Conservation (phyloP, 2,329 filamentous ascomycete species). For the Mycocentrospora acerina region DNA sequence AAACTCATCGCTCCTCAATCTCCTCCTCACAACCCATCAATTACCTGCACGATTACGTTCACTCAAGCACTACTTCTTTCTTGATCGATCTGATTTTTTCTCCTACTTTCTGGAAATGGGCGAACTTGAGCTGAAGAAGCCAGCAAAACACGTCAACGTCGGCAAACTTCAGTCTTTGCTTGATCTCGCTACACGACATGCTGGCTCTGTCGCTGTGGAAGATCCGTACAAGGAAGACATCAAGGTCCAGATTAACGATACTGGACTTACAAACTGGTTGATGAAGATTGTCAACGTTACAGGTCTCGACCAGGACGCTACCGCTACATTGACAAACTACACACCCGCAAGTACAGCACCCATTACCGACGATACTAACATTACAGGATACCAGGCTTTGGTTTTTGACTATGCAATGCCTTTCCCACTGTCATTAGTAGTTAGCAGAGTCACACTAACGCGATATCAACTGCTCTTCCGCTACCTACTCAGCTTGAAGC, state of each 20-base stretch:
- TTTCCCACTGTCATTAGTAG: conserved; percentile 92
- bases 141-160: conserved; percentile 84
- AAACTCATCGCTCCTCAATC: conserved; percentile 86
- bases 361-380: conserved; percentile 77
- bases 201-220: conserved; percentile 87
- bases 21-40: conserved; percentile 89
- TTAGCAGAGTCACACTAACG: conserved; percentile 94
- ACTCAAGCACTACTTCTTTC: conserved; percentile 98
- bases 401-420: conserved; percentile 94
- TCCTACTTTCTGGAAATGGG: conserved; percentile 95
- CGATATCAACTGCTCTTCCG: conserved; percentile 95
- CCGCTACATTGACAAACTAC: conserved; percentile 66
- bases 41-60: conserved; percentile 84
- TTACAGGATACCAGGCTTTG: conserved; percentile 86
- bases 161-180: conserved; percentile 91
- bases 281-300: conserved; percentile 97
- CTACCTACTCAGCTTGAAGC: conserved; percentile 84
- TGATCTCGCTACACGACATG: conserved; percentile 95
- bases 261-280: conserved; percentile 87
- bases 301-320: conserved; percentile 82
- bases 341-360: conserved; percentile 61
- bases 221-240: conserved; percentile 99
- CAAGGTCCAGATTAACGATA: conserved; percentile 95
- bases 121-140: conserved; percentile 85
- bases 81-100: conserved; percentile 97